These are phyloP conservation scores for Emergomyces pasteurianus DNA, from an alignment of 2,329 filamentous ascomycete species.

Conservation along the genomic window DNA sequence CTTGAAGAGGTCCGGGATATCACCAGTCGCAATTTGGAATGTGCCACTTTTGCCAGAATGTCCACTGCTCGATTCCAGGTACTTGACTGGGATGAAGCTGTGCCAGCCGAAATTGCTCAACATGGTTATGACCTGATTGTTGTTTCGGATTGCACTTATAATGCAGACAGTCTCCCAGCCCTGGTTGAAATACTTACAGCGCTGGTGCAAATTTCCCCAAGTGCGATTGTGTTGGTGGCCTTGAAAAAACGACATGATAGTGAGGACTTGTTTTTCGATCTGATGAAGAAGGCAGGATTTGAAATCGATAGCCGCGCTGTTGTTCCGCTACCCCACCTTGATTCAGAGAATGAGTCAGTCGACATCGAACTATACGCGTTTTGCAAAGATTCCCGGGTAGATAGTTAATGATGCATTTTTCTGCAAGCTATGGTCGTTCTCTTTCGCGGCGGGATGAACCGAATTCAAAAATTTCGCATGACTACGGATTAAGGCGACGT, in stretches of 20 bases:
- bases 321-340: slow-evolving; percentile 24
- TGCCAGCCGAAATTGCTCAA: slow-evolving; percentile 31
- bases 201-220: slow-evolving; percentile 38
- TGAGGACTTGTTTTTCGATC: slow-evolving; percentile 53
- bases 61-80: slow-evolving; percentile 38
- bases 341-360: slow-evolving; percentile 23
- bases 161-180: slow-evolving; percentile 52
- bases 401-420: neutral
- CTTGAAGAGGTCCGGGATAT: slow-evolving; percentile 53
- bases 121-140: slow-evolving; percentile 46
- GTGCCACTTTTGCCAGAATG: slow-evolving; percentile 30
- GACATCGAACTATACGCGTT: slow-evolving; percentile 30
- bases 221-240: slow-evolving; percentile 45
- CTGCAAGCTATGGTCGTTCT: neutral
- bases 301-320: slow-evolving; percentile 18
- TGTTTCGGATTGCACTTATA: slow-evolving; percentile 63
- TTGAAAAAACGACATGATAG: slow-evolving; percentile 57
- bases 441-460: neutral
- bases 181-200: slow-evolving; percentile 46
- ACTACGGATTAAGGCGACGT: neutral
- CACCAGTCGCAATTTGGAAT: slow-evolving; percentile 42
- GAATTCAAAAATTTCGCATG: neutral
- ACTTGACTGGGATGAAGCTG: slow-evolving; percentile 48
- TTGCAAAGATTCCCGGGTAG: slow-evolving; percentile 5
- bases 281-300: slow-evolving; percentile 38